Conservation (phyloP, 192 early-diverging fungal species). For the Gryganskiella cystojenkinii region DNA sequence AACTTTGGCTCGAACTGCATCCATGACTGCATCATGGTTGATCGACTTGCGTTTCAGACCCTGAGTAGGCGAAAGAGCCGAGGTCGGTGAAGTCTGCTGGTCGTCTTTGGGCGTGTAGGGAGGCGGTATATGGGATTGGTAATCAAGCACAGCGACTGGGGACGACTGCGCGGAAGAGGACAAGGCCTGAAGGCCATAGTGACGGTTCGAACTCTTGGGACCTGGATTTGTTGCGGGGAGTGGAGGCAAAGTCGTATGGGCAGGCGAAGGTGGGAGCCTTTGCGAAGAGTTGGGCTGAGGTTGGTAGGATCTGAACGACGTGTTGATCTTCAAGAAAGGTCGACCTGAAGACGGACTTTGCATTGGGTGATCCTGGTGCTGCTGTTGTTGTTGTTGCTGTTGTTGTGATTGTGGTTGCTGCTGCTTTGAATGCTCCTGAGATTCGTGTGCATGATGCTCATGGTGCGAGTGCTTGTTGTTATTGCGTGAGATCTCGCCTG, state of each 20-base stretch:
- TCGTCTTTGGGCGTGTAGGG: constrained; percentile 48
- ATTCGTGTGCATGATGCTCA: constrained; percentile 11
- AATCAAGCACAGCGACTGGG: constrained; percentile 26
- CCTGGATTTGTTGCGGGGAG: constrained; percentile 13
- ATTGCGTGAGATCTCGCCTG: neutral
- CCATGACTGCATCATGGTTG: constrained; percentile 58
- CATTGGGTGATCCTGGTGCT: constrained; percentile 25
- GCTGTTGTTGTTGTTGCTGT: neutral
- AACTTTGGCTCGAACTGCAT: constrained; percentile 55
- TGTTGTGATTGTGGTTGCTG: constrained; percentile 21
- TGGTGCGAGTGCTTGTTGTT: constrained; percentile 21
- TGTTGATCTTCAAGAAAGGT: constrained; percentile 48
- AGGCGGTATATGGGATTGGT: constrained; percentile 47
- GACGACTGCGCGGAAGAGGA: constrained; percentile 39
- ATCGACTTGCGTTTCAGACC: constrained; percentile 52
- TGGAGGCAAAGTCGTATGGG: constrained; percentile 32
- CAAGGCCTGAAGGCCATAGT: constrained; percentile 27
- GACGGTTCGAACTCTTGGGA: constrained; percentile 20
- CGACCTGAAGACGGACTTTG: constrained; percentile 33
- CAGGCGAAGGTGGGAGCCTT: constrained; percentile 33
- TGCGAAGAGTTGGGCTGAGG: constrained; percentile 32
- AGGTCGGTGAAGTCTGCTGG: constrained; percentile 33
- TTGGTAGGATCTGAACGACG: constrained; percentile 27
- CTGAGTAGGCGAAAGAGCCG: constrained; percentile 36
- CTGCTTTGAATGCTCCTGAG: constrained; percentile 26